These are phyloP conservation scores for Hypoxylon sp. DNA, from an alignment of 2,329 filamentous ascomycete species.

Conservation along the genomic window DNA sequence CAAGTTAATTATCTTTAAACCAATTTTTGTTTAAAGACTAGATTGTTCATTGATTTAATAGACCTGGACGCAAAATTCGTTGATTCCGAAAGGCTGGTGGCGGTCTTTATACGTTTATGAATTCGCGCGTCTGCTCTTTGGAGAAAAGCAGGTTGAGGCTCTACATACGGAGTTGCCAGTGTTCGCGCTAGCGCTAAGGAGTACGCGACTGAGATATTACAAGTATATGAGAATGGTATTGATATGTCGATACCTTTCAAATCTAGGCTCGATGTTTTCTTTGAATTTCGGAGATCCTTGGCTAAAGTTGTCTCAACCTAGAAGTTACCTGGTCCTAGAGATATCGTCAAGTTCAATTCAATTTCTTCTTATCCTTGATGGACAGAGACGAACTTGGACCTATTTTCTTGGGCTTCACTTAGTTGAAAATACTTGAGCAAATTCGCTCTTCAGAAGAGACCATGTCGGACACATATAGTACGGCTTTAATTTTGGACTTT, in stretches of 20 bases:
- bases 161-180: neutral
- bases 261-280: neutral
- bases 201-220: neutral
- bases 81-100: neutral
- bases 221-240: neutral
- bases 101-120: neutral
- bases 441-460: neutral
- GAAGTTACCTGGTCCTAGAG: neutral
- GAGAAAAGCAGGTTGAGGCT: neutral
- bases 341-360: neutral
- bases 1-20: neutral
- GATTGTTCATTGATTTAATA: neutral
- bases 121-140: neutral
- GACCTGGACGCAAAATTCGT: too few relatives aligned
- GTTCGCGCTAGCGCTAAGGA: neutral
- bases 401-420: neutral
- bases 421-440: neutral
- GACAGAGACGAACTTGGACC: neutral
- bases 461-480: neutral
- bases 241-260: neutral
- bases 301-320: conserved; percentile 1
- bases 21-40: neutral
- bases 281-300: neutral
- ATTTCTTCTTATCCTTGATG: neutral
- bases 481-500: neutral